Evolutionary conservation across 805 yeast species (phyloP), one percentile per base, ranked within the genome.

Genomic region (Nematodospora valgi): DNA sequence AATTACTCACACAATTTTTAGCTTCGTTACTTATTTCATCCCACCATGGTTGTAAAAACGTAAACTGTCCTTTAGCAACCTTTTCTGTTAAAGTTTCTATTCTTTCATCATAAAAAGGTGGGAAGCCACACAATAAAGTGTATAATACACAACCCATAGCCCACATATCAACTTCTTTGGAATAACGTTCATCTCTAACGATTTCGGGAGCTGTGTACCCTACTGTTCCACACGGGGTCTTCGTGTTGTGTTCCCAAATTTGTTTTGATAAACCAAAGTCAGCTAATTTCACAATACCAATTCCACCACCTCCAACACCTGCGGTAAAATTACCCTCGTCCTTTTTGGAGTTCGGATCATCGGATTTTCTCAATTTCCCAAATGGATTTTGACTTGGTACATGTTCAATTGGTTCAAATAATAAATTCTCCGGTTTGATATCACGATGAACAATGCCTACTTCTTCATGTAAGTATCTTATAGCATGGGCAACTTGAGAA

Each of bases 141-240:
- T 93, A 93, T 37, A 93, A 63, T 0, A 93, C 96, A 63, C 98
- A 93, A 0, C 98, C 98, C 36, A 93, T 68, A 4, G 97, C 97
- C 98, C 98, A 93, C 93, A 93, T 86, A 57, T 93, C 98, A 23
- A 93, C 98, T 44, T 88, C 83, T 64, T 86, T 87, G 2, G 96
- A 85, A 55, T 93, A 93, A 30, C 80, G 73, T 64, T 89, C 95
- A 58, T 93, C 98, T 45, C 83, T 80, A 26, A 93, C 98, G 48
- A 93, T 91, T 59, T 93, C 98, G 0, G 98, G 98, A 0, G 98
- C 98, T 2, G 98, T 91, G 54, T 93, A 93, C 3, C 98, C 98
- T 12, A 93, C 96, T 1, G 98, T 93, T 34, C 98, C 98, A 63
- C 98, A 93, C 0, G 98, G 98, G 0, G 98, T 93, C 72, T 87